Base-by-base conservation (phyloP, 345 rosid species). In the Boechera stricta region DNA sequence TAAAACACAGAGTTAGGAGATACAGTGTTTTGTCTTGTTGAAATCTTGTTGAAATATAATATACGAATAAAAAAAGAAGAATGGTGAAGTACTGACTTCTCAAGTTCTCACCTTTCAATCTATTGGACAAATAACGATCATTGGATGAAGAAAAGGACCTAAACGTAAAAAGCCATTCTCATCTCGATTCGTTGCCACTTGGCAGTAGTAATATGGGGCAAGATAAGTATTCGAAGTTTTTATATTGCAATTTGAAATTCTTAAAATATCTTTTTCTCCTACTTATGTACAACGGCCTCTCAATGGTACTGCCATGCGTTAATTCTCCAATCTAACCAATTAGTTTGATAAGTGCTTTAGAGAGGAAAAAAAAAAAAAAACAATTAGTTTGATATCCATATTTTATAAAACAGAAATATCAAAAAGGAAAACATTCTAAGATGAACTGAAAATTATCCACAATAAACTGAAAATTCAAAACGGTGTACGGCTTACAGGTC, bases 181-280 rank as follows among this genome's bases (percentile, higher is more conserved):
- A 47, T 31, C 67, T 67, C 15, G 0, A 48, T 11, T 54, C 67
- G n/a, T 44, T 55, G 80, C 53, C 76, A 77, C 60, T 6, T 77
- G 80, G 71, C 54, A 16, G 24, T 16, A 16, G 24, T 16, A 26
- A 6, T 16, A 57, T 21, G 59, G 9, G 4, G 18, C 11, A 39
- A 0, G 42, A 39, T 38, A 8, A 10, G 4, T 13, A 26, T 24
- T 67, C 12, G 2, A 6, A 31, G 2, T 29, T 21, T 52, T 11
- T 47, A 48, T 21, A 21, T 21, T 21, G 24, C 24, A 21, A 21
- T 31, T 64, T 8, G 33, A 62, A 61, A 61, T 15, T 36, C 10
- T 6, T 16, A 15, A 3, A 31, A 15, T 12, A 13, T 24, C 0
- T 53, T 10, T 21, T 24, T 13, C 13, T 1, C 0, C 2, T 5